Conservation (phyloP, 345 rosid genomes). For the Bruguiera sexangula region DNA sequence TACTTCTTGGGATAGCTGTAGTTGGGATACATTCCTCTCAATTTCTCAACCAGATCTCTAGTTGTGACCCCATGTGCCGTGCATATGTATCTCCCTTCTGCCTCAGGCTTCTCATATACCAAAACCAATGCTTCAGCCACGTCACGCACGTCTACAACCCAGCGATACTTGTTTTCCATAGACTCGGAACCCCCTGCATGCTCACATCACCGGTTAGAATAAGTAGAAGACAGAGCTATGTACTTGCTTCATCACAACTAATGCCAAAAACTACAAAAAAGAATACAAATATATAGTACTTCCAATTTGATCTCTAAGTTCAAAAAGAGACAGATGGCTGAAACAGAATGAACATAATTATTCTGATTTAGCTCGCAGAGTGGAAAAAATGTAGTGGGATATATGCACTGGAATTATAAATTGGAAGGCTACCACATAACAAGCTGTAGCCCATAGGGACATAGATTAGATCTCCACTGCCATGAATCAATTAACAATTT, state of each 20-base stretch:
- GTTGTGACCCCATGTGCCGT: constrained; percentile 13
- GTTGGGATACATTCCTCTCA: constrained; percentile 19
- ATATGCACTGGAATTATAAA: too few species aligned
- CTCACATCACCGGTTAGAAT: neutral
- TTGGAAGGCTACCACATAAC: neutral
- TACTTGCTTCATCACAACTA: too few species aligned
- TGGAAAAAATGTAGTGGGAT: too few species aligned
- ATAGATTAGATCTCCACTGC: neutral
- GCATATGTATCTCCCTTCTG: constrained; percentile 34
- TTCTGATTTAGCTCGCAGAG: too few species aligned
- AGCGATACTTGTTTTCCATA: constrained; percentile 27
- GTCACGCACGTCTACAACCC: constrained; percentile 36
- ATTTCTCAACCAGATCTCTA: constrained; percentile 21
- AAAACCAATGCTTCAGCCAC: constrained; percentile 26
- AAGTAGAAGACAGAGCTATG: neutral
- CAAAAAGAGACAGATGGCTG: too few species aligned
- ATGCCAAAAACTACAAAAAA: too few species aligned
- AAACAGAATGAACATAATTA: too few species aligned
- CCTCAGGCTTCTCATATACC: constrained; percentile 28
- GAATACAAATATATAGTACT: too few species aligned
- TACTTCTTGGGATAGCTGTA: constrained; percentile 25
- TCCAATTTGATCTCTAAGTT: too few species aligned
- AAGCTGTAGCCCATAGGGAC: neutral
- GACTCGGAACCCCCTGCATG: constrained; percentile 42
- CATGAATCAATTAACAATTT: neutral